Base-by-base conservation (phyloP, 495 filamentous ascomycete species). In the Chaetomium cochliodes region DNA sequence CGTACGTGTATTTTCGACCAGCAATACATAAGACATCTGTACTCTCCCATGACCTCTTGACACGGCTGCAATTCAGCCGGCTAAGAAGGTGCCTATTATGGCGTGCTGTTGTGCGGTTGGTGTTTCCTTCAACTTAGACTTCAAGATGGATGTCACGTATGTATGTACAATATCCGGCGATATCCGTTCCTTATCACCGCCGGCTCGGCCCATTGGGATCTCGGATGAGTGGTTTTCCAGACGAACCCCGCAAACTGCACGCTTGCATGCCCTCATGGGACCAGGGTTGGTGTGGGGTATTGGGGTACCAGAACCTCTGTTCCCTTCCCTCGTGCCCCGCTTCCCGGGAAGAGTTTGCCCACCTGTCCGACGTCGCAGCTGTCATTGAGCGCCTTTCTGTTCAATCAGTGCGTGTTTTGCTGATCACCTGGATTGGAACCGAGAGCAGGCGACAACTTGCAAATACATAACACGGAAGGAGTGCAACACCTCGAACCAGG, bases 261-360 rank as follows among this genome's bases (percentile, higher is more conserved):
- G 23, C 49, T 52, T 52, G 22, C 41, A 11, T 44, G 41, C 41
- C 22, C 30, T 1, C 52, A 33, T 28, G 25, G 44, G 46, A 20
- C 20, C 18, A 23, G 46, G 46, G 18, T 20, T 3, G 4, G 20
- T 50, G 46, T 50, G 46, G 46, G 46, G 46, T 12, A 20, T 23
- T 12, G 5, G 33, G 6, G 33, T 37, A 20, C 52, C 9, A 55
- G 30, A 12, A 8, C 33, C 30, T 23, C 54, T 22, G 22, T 13
- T 37, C 41, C 65, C 16, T 4, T 44, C 41, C 61, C 57, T 49
- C 57, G 13, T 50, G 49, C 67, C 63, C 66, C 66, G 62, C 61
- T 64, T 30, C 25, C 47, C 26, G 54, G 44, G 49, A 69, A 60
- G 66, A 60, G 65, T 69, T 69, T 69, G 63, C 46, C 63, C 58